Evolutionary conservation across 768 basidiomycete species (phyloP).

Genomic region (Leccinum rimulosum): DNA sequence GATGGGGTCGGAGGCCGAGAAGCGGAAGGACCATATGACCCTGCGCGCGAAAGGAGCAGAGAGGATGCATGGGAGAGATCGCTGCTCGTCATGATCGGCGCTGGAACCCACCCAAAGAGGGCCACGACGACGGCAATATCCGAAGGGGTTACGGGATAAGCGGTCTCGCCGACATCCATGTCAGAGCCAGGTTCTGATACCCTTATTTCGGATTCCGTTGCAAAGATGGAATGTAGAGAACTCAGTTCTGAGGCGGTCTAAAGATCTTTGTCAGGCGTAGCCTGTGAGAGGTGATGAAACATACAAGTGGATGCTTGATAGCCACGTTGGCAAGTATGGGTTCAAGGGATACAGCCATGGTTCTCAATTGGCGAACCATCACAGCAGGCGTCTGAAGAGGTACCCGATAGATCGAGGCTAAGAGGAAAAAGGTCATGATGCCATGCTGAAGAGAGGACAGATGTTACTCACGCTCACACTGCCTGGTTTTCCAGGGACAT

Average conservation of each 20-base stretch:
- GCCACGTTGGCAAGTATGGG: slow-evolving; percentile 50
- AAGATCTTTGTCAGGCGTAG: slow-evolving; percentile 8
- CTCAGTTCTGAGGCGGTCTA: slow-evolving; percentile 60
- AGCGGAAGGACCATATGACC: slow-evolving; percentile 29
- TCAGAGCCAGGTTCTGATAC: slow-evolving; percentile 28
- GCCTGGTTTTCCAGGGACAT: slow-evolving; percentile 80
- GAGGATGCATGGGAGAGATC: slow-evolving; percentile 16
- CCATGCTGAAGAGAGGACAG: background rate
- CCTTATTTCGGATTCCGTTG: slow-evolving; percentile 24
- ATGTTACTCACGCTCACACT: slow-evolving; percentile 66
- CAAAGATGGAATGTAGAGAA: slow-evolving; percentile 48
- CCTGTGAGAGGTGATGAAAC: slow-evolving; percentile 19
- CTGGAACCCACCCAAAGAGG: slow-evolving; percentile 49
- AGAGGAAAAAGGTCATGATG: slow-evolving; percentile 3
- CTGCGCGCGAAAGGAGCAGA: slow-evolving; percentile 23
- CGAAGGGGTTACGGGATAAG: slow-evolving; percentile 28
- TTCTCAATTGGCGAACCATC: slow-evolving; percentile 61
- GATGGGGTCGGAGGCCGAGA: slow-evolving; percentile 32
- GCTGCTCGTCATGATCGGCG: slow-evolving; percentile 25
- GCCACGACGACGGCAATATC: slow-evolving; percentile 41
- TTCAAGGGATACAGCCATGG: slow-evolving; percentile 52
- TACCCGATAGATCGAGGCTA: slow-evolving; percentile 72
- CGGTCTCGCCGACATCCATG: slow-evolving; percentile 11
- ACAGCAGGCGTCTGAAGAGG: slow-evolving; percentile 64
- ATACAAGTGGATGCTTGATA: slow-evolving; percentile 73